Conservation (phyloP, 2,329 filamentous ascomycete genomes). For the Exophiala xenobiotica region DNA sequence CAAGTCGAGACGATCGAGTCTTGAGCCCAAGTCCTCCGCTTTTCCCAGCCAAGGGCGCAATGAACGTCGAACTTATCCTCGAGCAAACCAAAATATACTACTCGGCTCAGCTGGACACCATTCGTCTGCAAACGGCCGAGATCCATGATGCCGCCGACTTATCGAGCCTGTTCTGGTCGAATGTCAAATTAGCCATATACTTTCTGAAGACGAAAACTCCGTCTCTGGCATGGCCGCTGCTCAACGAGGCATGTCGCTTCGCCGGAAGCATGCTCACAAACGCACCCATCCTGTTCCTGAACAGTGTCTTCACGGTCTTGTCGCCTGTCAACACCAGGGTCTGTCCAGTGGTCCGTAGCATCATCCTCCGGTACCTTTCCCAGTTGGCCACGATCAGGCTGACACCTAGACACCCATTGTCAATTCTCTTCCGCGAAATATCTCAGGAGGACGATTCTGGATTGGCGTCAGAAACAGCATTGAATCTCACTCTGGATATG, state of each 20-base stretch:
- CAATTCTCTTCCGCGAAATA: slow-evolving; percentile 10
- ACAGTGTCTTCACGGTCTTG: slow-evolving; percentile 10
- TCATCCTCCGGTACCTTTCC: slow-evolving; percentile 11
- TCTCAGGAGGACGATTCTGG: slow-evolving; percentile 1
- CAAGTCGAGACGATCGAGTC: background rate
- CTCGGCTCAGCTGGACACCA: background rate
- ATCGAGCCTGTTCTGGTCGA: slow-evolving; percentile 9
- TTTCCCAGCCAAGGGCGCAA: slow-evolving; percentile 1
- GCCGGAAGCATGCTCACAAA: background rate
- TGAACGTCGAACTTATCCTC: slow-evolving; percentile 7
- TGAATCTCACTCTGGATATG: slow-evolving; percentile 3
- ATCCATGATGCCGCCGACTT: background rate
- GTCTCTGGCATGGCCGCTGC: slow-evolving; percentile 11
- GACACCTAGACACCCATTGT: slow-evolving; percentile 1
- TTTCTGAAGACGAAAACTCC: slow-evolving; percentile 13
- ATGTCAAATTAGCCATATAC: slow-evolving; percentile 15
- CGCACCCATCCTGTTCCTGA: slow-evolving; percentile 7
- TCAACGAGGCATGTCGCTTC: slow-evolving; percentile 12
- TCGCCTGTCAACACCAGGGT: slow-evolving; percentile 11
- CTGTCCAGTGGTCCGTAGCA: slow-evolving; percentile 9
- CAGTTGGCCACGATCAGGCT: slow-evolving; percentile 8
- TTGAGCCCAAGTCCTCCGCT: background rate
- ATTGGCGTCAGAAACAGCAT: slow-evolving; percentile 2
- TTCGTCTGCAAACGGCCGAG: background rate
- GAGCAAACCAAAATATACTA: slow-evolving; percentile 4